Conservation (phyloP, 352 stramenopile genomes). For the Phytopythium cucurbitacearum region DNA sequence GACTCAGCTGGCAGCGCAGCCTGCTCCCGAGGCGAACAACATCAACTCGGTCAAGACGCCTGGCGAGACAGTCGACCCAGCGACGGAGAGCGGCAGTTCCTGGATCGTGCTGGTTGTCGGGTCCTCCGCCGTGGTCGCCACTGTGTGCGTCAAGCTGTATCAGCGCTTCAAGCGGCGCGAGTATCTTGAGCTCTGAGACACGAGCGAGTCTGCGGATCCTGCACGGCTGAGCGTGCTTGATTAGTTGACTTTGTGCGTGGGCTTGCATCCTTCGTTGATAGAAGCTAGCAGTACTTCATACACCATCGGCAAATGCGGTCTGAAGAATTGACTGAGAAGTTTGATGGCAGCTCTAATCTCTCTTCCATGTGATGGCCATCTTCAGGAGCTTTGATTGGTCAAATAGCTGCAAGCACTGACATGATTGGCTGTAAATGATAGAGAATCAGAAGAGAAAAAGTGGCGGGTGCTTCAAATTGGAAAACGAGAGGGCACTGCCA, state of each 20-base stretch:
- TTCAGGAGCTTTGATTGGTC: not conserved
- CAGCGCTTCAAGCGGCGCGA: conserved; percentile 36
- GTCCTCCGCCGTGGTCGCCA: conserved; percentile 32
- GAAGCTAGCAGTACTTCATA: too few species aligned
- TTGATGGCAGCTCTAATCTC: not conserved
- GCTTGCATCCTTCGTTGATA: conserved; percentile 1
- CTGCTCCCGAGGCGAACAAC: too few species aligned
- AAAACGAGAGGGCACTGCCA: not conserved
- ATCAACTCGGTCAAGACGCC: too few species aligned
- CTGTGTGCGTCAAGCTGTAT: conserved; percentile 33
- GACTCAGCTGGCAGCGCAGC: too few species aligned
- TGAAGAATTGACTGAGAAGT: conserved; percentile 2
- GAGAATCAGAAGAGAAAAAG: not conserved
- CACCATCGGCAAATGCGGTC: conserved; percentile 4
- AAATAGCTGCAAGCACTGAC: not conserved
- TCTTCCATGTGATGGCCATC: too few species aligned
- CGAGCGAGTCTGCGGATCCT: too few species aligned
- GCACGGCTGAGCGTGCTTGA: too few species aligned
- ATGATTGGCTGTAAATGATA: conserved; percentile 1
- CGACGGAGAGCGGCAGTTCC: conserved; percentile 1
- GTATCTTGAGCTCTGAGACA: conserved; percentile 36
- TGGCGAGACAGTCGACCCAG: too few species aligned
- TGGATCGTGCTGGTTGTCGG: conserved; percentile 35
- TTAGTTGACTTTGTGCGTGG: not conserved
- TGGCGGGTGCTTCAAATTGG: not conserved